Evolutionary conservation across 208 protist species (phyloP).

Genomic region (Wallacemonas rigidus): DNA sequence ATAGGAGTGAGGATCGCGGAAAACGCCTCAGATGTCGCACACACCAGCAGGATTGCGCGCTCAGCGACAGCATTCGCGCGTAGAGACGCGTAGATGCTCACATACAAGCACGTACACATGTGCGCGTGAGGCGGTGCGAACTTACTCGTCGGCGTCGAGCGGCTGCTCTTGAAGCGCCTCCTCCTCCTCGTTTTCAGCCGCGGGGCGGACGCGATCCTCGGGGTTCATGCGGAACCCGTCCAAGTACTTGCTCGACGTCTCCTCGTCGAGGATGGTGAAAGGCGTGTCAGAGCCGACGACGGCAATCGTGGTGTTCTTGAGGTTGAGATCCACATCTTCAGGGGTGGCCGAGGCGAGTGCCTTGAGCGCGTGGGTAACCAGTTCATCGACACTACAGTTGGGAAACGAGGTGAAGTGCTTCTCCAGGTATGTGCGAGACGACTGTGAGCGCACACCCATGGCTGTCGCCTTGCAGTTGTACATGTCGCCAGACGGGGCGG

Average conservation of each 20-base stretch:
- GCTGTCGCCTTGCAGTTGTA: slow-evolving; percentile 98
- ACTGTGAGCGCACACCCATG: slow-evolving; percentile 99
- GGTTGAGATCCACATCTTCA: slow-evolving; percentile 89
- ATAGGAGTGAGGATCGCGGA: background rate
- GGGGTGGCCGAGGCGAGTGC: slow-evolving; percentile 93
- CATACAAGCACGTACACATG: background rate
- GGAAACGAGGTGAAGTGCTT: slow-evolving; percentile 95
- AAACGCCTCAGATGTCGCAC: background rate
- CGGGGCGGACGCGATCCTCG: slow-evolving; percentile 64
- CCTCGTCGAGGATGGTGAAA: slow-evolving; percentile 90
- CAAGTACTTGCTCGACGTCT: slow-evolving; percentile 79
- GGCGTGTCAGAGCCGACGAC: slow-evolving; percentile 90
- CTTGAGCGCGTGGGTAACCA: slow-evolving; percentile 94
- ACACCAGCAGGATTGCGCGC: background rate
- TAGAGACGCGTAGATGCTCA: background rate
- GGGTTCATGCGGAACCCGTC: slow-evolving; percentile 79
- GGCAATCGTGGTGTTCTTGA: slow-evolving; percentile 92
- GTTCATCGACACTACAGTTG: slow-evolving; percentile 79
- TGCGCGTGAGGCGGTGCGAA: background rate
- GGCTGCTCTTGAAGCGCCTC: slow-evolving; percentile 69
- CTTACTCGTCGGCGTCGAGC: slow-evolving; percentile 86
- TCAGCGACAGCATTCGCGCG: no score
- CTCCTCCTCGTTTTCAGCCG: slow-evolving; percentile 62
- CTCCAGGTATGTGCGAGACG: slow-evolving; percentile 99
- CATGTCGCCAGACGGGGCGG: slow-evolving; percentile 96